Evolutionary conservation across 371 early-diverging fungal species (phyloP), one percentile per base, ranked within the genome.

Genomic region (Batkoa obscura): DNA sequence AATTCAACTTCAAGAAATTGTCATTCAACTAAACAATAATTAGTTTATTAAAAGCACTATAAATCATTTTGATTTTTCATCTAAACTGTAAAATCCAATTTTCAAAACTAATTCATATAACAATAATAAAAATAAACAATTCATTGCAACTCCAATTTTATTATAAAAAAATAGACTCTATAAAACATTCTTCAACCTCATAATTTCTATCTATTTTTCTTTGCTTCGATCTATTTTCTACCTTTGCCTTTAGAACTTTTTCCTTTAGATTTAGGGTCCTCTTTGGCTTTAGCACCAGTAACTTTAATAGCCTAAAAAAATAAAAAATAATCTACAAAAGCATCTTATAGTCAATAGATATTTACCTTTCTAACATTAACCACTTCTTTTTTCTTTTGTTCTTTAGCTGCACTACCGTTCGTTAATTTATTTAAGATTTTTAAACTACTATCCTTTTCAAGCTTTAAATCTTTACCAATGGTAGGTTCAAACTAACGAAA

Each of bases 401-500:
- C 38, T 17, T 51, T 51, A 23, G 52, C 52, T 32, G 35, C 38
- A 8, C 9, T 32, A 12, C 52, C 52, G 15, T 51, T 23, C 38
- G 38, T 37, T 5, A 51, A 10, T 31, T 51, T 51, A 37, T 15
- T 8, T 17, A 43, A 4, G 15, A 55, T 38, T 43, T 43, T 55
- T 2, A 55, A 32, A 23, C 17, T 55, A 3, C 34, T 43, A 2
- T 55, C 55, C 32, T 55, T 55, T 34, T 55, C 55, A 10, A 17
- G 12, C 12, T 23, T 3, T 4, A 43, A 12, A 43, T 55, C 45
- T 32, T 42, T n/a, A 15, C 31, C 55, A n/a, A 43, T 43, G n/a
- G 55, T 53, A 9, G 35, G 23, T 31, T 53, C 53, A 34, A 53
- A 53, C 53, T 53, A 17, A 32, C 15, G 39, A 36, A 30, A 39